Conservation (phyloP, 2,329 filamentous ascomycete species). For the Neodidymelliopsis sp. region DNA sequence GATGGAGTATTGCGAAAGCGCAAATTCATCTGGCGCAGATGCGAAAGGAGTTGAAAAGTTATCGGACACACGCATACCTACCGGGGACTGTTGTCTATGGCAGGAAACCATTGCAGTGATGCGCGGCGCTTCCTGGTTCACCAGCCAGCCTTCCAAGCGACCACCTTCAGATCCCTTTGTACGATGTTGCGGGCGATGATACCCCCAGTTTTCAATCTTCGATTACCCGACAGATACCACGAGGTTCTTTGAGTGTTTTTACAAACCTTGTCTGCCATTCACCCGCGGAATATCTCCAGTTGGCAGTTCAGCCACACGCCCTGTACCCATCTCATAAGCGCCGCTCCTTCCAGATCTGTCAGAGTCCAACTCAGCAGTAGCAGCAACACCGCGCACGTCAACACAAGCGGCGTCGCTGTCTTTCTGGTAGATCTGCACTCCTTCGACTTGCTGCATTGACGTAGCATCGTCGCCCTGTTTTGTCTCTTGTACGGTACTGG, state of each 20-base stretch:
- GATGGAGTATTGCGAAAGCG: slow-evolving; percentile 45
- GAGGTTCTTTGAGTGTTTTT: too few species aligned
- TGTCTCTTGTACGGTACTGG: not conserved
- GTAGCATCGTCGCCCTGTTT: not conserved
- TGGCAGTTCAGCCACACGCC: slow-evolving; percentile 1
- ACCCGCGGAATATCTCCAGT: not conserved
- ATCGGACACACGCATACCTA: slow-evolving; percentile 46
- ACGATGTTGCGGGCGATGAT: slow-evolving; percentile 5
- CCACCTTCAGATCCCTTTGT: not conserved
- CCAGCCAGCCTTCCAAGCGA: not conserved
- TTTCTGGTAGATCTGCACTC: not conserved
- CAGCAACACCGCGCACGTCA: not conserved
- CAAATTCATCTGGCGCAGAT: slow-evolving; percentile 49
- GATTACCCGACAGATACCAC: too few species aligned
- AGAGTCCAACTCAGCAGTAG: not conserved
- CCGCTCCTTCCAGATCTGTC: not conserved
- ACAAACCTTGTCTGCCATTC: not conserved
- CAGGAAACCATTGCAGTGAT: slow-evolving; percentile 36
- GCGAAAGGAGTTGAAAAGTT: slow-evolving; percentile 44
- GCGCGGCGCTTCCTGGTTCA: not conserved
- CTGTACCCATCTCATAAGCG: not conserved
- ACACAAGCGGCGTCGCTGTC: not conserved
- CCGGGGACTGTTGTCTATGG: slow-evolving; percentile 49
- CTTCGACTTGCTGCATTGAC: not conserved
- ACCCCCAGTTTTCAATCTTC: slow-evolving; percentile 5